Base-by-base conservation (phyloP, 352 stramenopile genomes). In the Globisporangium lucens region DNA sequence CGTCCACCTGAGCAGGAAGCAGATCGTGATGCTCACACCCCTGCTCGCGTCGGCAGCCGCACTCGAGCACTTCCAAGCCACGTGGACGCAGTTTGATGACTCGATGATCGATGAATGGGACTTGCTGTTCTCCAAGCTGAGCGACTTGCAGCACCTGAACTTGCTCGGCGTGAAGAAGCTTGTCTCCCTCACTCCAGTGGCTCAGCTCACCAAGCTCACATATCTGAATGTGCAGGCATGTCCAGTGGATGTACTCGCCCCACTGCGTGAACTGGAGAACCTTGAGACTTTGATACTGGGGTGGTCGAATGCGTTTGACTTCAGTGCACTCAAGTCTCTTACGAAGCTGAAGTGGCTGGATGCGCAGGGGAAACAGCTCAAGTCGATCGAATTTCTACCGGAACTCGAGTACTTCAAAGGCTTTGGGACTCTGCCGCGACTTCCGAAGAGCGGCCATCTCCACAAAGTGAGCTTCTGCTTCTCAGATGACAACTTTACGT, bases 391-490 rank as follows among this genome's bases (percentile, higher is more conserved):
- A 10, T 60, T 60, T 46, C 13, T 60, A 29, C 5, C 29, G 22
- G 55, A 60, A 24, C 55, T 60, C 29, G 30, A 60, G 33, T 60
- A 60, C 17, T 60, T 60, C 30, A 60, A 60, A 22, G 29, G 55
- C 55, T 60, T 43, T 27, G 55, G 55, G 20, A 60, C 29, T 27
- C 36, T 60, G 15, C 55, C 55, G 8, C 55, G 29, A 6, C 55
- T 60, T 24, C 55, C 55, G 15, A 43, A 35, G 17, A 35, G 3
- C 33, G 55, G 55, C 10, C 55, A 29, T 12, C 55, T 60, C 24
- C 55, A 60, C 15, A 29, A 60, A 60, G 29, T 60, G 55, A 60
- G 55, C 29, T 60, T 60, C 4, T 60, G 55, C 10, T 60, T 60
- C 17, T 60, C 55, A 3, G 55, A 60, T 15, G 55, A 60, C 17